Evolutionary conservation across 2,329 filamentous ascomycete species (phyloP), one percentile per base, ranked within the genome.

Genomic region (Leptoxyphium fumago): DNA sequence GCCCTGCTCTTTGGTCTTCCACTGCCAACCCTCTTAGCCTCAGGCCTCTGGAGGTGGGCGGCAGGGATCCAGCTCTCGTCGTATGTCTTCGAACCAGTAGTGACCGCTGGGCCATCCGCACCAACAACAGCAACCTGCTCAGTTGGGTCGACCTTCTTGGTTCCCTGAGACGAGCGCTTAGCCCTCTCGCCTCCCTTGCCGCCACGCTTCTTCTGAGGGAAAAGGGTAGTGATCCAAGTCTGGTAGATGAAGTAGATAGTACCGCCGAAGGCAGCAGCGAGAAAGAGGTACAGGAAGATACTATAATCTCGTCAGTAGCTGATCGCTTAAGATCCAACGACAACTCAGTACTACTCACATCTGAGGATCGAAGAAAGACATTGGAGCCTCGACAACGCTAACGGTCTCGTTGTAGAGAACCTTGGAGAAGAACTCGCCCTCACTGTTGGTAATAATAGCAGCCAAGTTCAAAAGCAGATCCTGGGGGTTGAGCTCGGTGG

Each of bases 201-300:
- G 45, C 70, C 63, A 49, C 72, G 70, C 57, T 69, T 70, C 65
- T 78, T 80, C 73, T 94, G 86, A 41, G 91, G 89, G 74, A 96
- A 94, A 61, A 98, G 83, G 11, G 87, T 81, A 58, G 87, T 84
- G 67, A 98, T 83, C 87, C 89, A 96, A 59, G 89, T 94, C 72
- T 82, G 91, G 77, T 98, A 98, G 69, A 95, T 86, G 67, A 94
- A 94, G 78, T 89, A 95, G 62, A 82, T 77, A 43, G 81, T 86
- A 49, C 83, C 87, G 52, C 68, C 78, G 62, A 94, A 93, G 50
- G 74, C 76, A 49, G 74, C 80, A 43, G 81, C 72, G 55, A 98
- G 82, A 72, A 96, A 80, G 62, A 94, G 73, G 73, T 96, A 96
- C 50, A 98, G 79, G 79, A 98, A 98, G 69, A 96, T 86, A 62